phyloP scores from a whole-genome alignment of 257 asterid genomes.

The Penstemon newberryi region DNA sequence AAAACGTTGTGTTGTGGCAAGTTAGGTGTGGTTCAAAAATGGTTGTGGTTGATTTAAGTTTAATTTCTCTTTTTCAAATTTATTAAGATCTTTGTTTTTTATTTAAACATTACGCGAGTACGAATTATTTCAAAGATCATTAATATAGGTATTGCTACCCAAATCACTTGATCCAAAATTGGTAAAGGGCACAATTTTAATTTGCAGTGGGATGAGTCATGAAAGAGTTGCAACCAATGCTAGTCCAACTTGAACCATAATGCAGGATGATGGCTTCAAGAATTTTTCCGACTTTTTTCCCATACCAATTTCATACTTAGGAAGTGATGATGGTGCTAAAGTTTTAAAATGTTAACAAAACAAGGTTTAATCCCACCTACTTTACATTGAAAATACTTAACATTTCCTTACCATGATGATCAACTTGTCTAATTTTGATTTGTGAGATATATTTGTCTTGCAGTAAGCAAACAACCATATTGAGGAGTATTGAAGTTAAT shows the following conservation, averaged over 20 bases:
- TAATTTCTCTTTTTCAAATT: too few species aligned
- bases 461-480: constrained; percentile 49
- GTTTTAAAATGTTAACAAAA: constrained; percentile 39
- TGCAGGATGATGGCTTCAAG: constrained; percentile 31
- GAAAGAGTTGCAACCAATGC: constrained; percentile 31
- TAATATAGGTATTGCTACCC: constrained; percentile 41
- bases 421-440: not conserved
- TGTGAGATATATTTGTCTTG: not conserved
- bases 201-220: constrained; percentile 41
- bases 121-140: too few species aligned
- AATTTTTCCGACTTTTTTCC: constrained; percentile 57
- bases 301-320: constrained; percentile 46
- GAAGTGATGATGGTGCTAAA: constrained; percentile 33
- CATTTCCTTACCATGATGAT: not conserved
- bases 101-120: too few species aligned
- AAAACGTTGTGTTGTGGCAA: too few species aligned
- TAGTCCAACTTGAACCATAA: constrained; percentile 52
- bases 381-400: not conserved
- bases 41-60: too few species aligned
- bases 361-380: constrained; percentile 31
- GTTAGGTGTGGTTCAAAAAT: too few species aligned
- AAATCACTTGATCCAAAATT: constrained; percentile 40
- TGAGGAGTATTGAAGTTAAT: constrained; percentile 33
- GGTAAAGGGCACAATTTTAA: constrained; percentile 48
- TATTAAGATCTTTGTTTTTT: too few species aligned